Conservation (phyloP, 1,139 yeast genomes). For the Kodamaea alishanica region DNA sequence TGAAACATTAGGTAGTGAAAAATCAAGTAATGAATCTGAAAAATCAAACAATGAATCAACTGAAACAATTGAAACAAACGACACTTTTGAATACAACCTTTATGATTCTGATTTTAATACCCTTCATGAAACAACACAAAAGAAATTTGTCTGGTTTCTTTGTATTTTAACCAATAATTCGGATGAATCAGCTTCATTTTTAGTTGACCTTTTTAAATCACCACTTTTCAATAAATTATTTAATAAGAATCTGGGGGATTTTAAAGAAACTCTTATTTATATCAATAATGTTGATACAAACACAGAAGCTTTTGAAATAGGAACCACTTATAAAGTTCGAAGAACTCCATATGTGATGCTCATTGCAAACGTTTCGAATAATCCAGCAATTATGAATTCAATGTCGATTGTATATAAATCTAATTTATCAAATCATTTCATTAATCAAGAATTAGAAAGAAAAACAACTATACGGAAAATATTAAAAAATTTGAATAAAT, state of each 20-base stretch:
- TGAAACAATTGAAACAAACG: slow-evolving; percentile 4
- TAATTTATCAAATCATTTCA: slow-evolving; percentile 25
- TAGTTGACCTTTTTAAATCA: slow-evolving; percentile 26
- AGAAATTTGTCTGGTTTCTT: slow-evolving; percentile 43
- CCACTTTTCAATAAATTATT: slow-evolving; percentile 30
- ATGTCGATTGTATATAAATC: slow-evolving; percentile 51
- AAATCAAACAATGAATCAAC: not conserved
- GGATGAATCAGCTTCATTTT: slow-evolving; percentile 24
- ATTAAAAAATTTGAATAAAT: slow-evolving; percentile 30
- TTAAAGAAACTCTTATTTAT: slow-evolving; percentile 41
- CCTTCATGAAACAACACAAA: slow-evolving; percentile 39
- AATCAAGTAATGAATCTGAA: not conserved
- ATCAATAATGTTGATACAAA: slow-evolving; percentile 34
- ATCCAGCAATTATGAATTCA: slow-evolving; percentile 47
- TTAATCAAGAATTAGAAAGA: slow-evolving; percentile 19
- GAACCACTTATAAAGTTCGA: slow-evolving; percentile 36
- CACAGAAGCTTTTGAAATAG: slow-evolving; percentile 54
- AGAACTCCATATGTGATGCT: slow-evolving; percentile 46
- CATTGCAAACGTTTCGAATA: slow-evolving; percentile 49
- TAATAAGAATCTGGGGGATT: slow-evolving; percentile 31
- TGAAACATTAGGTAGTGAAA: not conserved
- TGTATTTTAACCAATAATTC: slow-evolving; percentile 39
- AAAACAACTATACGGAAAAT: slow-evolving; percentile 25
- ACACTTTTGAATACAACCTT: slow-evolving; percentile 16
- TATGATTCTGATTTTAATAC: slow-evolving; percentile 37